Evolutionary conservation across 805 yeast species (phyloP), one percentile per base, ranked within the genome.

Genomic region (Clavispora fructus): DNA sequence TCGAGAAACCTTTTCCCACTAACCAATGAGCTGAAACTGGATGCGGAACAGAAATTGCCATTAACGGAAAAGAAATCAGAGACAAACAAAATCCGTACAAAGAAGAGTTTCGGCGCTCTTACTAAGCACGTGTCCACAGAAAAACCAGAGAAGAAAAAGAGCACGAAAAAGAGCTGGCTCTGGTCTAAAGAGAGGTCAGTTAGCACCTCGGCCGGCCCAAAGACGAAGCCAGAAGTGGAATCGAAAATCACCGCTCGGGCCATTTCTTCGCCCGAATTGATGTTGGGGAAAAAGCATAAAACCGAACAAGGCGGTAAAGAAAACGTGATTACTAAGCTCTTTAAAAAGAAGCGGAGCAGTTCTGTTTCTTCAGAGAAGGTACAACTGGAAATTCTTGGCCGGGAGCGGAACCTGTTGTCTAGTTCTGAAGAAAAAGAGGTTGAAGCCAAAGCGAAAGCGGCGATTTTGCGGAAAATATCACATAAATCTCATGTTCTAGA

Each of bases 101-200:
- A 19, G 30, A 19, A 30, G 37, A 30, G 26, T 7, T 54, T 52
- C 23, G 56, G 57, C 6, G 29, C 47, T 17, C 41, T 56, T 6
- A 17, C 40, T 9, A 39, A 39, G 26, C 23, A 33, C 16, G 37
- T 7, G 23, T 26, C 42, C 14, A 44, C 38, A 13, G 35, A 46
- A 6, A 49, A 38, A 11, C 23, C 41, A 10, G 54, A 50, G 37
- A 59, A 55, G 53, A 57, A 50, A 38, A 53, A 64, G 41, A 56
- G 61, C 44, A 66, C 65, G 57, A 71, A 68, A 57, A 68, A 68
- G 50, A 61, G 70, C 12, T 71, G 75, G 75, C 62, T 64, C 9
- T 71, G 75, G 76, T 52, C 67, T 33, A 61, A 63, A 45, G 64
- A 54, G 26, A 53, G 59, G 44, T 44, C 46, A 7, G 32, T 40